phyloP scores from a whole-genome alignment of 2,329 filamentous ascomycete genomes.

The Alternaria sp. region DNA sequence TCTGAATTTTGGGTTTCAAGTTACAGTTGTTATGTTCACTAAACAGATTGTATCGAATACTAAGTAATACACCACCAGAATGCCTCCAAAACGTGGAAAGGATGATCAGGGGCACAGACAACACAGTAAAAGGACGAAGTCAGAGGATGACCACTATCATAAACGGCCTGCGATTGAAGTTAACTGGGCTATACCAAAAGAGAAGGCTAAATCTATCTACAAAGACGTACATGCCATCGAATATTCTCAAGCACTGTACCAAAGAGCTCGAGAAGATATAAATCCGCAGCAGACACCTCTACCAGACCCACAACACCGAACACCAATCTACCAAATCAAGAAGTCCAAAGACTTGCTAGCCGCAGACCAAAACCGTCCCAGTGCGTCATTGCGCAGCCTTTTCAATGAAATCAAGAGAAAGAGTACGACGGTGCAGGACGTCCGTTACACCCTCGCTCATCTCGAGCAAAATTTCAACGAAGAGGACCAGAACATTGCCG shows the following conservation, averaged over 20 bases:
- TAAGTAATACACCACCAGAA: not conserved
- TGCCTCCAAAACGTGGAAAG: conserved; percentile 5
- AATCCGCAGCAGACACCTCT: conserved; percentile 6
- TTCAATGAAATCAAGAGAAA: conserved; percentile 16
- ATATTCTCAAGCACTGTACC: conserved; percentile 13
- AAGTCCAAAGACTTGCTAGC: not conserved
- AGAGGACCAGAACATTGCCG: not conserved
- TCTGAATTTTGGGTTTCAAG: too few relatives aligned
- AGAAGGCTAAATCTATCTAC: not conserved
- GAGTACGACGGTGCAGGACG: not conserved
- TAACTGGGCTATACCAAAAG: conserved; percentile 14
- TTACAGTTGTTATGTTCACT: not conserved
- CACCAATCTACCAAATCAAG: conserved; percentile 11
- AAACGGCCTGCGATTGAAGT: not conserved
- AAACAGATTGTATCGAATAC: not conserved
- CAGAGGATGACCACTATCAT: not conserved
- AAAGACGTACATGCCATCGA: not conserved
- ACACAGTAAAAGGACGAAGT: not conserved
- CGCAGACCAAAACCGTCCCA: conserved; percentile 4
- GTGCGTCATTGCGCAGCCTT: conserved; percentile 8
- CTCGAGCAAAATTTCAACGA: conserved; percentile 3
- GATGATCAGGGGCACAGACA: not conserved
- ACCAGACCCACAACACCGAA: conserved; percentile 10
- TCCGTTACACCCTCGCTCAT: not conserved
- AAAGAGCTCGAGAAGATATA: conserved; percentile 3